These are phyloP conservation scores for Dendrobium chrysotoxum DNA, from an alignment of 106 monocot genomes.

Conservation along the genomic window DNA sequence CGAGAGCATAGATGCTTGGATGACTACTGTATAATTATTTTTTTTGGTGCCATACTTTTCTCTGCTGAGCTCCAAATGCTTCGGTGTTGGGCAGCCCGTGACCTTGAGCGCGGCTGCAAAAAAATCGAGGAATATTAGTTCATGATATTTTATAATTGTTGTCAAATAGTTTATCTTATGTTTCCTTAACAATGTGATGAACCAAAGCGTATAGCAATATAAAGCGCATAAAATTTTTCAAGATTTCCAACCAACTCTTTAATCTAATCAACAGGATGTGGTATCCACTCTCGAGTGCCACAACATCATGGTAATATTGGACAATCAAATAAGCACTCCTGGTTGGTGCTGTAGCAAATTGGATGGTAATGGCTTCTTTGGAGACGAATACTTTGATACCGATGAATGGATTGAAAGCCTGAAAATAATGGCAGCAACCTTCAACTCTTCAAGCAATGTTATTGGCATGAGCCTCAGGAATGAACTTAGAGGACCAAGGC, in stretches of 20 bases:
- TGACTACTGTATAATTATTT: no score
- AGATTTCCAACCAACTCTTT: not conserved
- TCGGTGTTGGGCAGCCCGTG: no score
- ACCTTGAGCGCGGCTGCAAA: not conserved
- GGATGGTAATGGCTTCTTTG: slow-evolving; percentile 88
- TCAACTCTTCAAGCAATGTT: slow-evolving; percentile 45
- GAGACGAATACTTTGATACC: slow-evolving; percentile 65
- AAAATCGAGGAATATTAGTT: no score
- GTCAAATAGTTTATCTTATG: not conserved
- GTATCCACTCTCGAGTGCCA: slow-evolving; percentile 35
- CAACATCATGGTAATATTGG: slow-evolving; percentile 69
- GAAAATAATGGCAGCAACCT: slow-evolving; percentile 45
- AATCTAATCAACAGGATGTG: slow-evolving; percentile 29
- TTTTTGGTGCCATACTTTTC: no score
- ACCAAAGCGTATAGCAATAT: not conserved
- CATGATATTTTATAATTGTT: no score
- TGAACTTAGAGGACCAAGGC: slow-evolving; percentile 64
- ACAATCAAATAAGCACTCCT: slow-evolving; percentile 74
- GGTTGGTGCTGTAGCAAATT: slow-evolving; percentile 74
- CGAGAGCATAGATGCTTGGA: no score
- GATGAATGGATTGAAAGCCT: slow-evolving; percentile 62
- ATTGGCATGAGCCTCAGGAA: slow-evolving; percentile 85
- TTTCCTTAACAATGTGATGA: not conserved
- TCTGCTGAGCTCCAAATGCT: no score
- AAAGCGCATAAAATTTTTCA: not conserved